Percentiles rank a stretch among this genome's conserved stretches.
phyloP scores from a whole-genome alignment of 371 early-diverging fungal species.

The Mortierella sp. region DNA sequence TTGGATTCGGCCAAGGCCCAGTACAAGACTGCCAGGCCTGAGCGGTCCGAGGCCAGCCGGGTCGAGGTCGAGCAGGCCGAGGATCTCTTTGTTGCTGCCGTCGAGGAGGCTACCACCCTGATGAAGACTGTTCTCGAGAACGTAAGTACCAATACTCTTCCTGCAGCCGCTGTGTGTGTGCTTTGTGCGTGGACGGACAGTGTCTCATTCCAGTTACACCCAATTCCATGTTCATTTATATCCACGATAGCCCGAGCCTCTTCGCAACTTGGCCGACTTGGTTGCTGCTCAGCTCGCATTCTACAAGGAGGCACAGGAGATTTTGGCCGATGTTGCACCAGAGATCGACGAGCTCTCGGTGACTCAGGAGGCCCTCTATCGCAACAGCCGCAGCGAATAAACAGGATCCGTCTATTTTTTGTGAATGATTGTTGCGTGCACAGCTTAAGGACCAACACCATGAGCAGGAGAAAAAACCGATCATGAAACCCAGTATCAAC shows the following conservation, averaged over 20 bases:
- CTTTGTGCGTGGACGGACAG: background rate
- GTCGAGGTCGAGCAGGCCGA: conserved; percentile 91
- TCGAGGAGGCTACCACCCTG: conserved; percentile 90
- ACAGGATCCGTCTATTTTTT: background rate
- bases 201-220: no score
- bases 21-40: conserved; percentile 78
- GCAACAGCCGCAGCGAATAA: conserved; percentile 67
- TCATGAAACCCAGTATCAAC: no score
- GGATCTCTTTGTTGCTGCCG: conserved; percentile 92
- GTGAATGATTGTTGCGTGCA: background rate
- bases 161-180: background rate
- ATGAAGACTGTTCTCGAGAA: conserved; percentile 94
- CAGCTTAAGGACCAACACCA: background rate
- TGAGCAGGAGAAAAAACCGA: background rate
- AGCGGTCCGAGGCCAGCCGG: conserved; percentile 76
- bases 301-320: conserved; percentile 85
- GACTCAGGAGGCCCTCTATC: conserved; percentile 89
- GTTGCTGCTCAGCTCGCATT: conserved; percentile 90
- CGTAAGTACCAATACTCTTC: conserved; percentile 58
- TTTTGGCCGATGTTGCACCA: conserved; percentile 84
- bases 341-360: conserved; percentile 94
- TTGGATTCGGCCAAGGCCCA: conserved; percentile 88
- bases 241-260: conserved; percentile 79
- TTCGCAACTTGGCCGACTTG: conserved; percentile 86
- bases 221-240: background rate